Evolutionary conservation across 768 basidiomycete species (phyloP).

Genomic region (Tylopilus felleus): DNA sequence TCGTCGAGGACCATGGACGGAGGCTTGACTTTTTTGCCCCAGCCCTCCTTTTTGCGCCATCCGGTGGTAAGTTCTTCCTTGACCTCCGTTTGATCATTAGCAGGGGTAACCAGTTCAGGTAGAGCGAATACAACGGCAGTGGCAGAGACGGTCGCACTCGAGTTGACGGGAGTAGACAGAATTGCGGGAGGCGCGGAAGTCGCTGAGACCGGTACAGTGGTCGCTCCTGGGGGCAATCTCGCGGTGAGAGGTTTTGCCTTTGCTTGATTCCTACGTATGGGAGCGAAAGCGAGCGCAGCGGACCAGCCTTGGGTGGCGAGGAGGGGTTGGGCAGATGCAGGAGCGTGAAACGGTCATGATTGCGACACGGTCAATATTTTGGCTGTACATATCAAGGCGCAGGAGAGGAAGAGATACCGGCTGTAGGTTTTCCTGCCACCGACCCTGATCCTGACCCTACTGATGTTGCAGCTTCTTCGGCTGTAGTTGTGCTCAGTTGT

Average conservation of each 20-base stretch:
- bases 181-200: slow-evolving; percentile 30
- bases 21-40: slow-evolving; percentile 88
- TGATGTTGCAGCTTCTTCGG: slow-evolving; percentile 24
- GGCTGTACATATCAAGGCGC: slow-evolving; percentile 35
- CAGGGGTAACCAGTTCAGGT: slow-evolving; percentile 47
- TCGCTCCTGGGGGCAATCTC: slow-evolving; percentile 47
- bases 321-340: slow-evolving; percentile 1
- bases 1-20: slow-evolving; percentile 90
- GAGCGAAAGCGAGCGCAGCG: slow-evolving; percentile 85
- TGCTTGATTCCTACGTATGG: slow-evolving; percentile 59
- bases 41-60: slow-evolving; percentile 54
- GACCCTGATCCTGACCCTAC: slow-evolving; percentile 24
- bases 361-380: slow-evolving; percentile 37
- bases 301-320: slow-evolving; percentile 66
- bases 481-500: slow-evolving; percentile 23
- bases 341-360: slow-evolving; percentile 30
- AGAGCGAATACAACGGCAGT: slow-evolving; percentile 72
- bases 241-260: slow-evolving; percentile 54
- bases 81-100: slow-evolving; percentile 25
- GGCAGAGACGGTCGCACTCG: slow-evolving; percentile 38
- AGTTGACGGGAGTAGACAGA: slow-evolving; percentile 28
- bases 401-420: slow-evolving; percentile 51
- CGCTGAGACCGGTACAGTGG: slow-evolving; percentile 45
- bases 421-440: slow-evolving; percentile 47
- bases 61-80: slow-evolving; percentile 29